A percentile compares a stretch with the other conserved stretches of the same genome.
phyloP scores from a whole-genome alignment of 768 basidiomycete genomes.

The Termitomyces heimii region DNA sequence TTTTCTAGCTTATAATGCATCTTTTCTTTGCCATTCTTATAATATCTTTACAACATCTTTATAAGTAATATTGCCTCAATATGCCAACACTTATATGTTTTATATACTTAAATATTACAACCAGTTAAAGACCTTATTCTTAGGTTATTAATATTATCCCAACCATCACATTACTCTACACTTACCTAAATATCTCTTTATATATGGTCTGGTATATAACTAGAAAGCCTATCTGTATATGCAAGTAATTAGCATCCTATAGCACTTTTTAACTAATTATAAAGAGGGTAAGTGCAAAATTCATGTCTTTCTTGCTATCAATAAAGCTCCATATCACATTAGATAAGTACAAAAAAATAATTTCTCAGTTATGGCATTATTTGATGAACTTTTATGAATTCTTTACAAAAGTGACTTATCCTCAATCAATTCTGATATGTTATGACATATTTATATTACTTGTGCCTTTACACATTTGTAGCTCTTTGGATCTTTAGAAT shows the following conservation, averaged over 20 bases:
- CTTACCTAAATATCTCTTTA: conserved; percentile 20
- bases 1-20: conserved; percentile 23
- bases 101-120: not conserved
- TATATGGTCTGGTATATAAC: conserved; percentile 21
- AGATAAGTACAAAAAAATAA: not conserved
- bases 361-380: not conserved
- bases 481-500: not conserved
- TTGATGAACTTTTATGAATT: not conserved
- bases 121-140: conserved; percentile 14
- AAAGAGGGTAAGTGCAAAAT: not conserved
- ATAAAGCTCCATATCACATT: not conserved
- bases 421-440: not conserved
- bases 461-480: not conserved
- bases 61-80: not conserved
- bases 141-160: conserved; percentile 16
- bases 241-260: conserved; percentile 9
- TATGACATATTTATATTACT: not conserved
- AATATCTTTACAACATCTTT: conserved; percentile 14
- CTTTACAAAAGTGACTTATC: not conserved
- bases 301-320: not conserved
- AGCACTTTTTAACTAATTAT: conserved; percentile 1
- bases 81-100: not conserved
- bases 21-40: conserved; percentile 26
- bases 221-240: conserved; percentile 15
- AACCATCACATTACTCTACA: conserved; percentile 38